phyloP scores from a whole-genome alignment of 805 yeast species.

The Candida argentea region DNA sequence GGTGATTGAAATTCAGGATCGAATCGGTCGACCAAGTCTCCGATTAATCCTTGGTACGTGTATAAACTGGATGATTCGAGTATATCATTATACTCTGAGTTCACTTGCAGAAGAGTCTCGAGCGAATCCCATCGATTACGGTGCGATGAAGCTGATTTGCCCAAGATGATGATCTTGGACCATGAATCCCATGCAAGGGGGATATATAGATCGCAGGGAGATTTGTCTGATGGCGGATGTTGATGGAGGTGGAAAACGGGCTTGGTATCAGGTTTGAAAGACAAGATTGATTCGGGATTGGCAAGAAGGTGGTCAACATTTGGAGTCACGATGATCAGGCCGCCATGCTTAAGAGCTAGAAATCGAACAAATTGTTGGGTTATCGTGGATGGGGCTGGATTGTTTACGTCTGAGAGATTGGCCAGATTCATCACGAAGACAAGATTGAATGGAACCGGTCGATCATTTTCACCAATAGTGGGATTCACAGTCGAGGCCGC shows the following conservation, averaged over 20 bases:
- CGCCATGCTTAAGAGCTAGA: constrained; percentile 23
- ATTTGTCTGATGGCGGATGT: neutral
- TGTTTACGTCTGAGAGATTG: constrained; percentile 3
- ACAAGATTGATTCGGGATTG: constrained; percentile 2
- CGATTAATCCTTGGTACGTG: too few species aligned
- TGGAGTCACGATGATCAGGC: constrained; percentile 8
- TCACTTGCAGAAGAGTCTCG: too few species aligned
- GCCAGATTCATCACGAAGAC: constrained; percentile 10
- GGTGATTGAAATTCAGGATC: too few species aligned
- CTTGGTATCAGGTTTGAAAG: neutral
- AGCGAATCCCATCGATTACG: too few species aligned
- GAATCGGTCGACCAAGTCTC: too few species aligned
- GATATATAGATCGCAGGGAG: constrained; percentile 10
- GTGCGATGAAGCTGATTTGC: too few species aligned
- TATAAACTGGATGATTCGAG: too few species aligned
- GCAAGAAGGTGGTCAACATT: constrained; percentile 2
- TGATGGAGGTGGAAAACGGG: neutral
- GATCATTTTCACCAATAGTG: constrained; percentile 18
- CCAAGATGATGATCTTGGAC: constrained; percentile 34
- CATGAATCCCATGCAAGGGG: constrained; percentile 45
- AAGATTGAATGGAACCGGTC: constrained; percentile 12
- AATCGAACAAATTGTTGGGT: constrained; percentile 29
- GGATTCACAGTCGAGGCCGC: too few species aligned
- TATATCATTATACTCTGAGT: too few species aligned
- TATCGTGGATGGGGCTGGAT: constrained; percentile 9